Evolutionary conservation across 495 filamentous ascomycete species (phyloP).

Genomic region (Hypomontagnella monticulosa): DNA sequence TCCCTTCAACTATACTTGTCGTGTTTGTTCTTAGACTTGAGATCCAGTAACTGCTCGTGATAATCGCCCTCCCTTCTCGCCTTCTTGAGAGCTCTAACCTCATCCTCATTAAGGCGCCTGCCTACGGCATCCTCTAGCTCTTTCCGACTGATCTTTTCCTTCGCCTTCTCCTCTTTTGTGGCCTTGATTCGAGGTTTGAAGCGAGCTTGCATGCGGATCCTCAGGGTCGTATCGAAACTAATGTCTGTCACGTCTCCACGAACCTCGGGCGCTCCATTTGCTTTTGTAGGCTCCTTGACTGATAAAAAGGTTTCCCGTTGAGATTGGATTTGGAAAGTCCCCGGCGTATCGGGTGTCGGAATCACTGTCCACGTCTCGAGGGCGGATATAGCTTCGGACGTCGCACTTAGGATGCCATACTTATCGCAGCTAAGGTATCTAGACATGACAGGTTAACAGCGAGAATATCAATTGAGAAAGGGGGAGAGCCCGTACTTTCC

Average conservation of each 20-base stretch:
- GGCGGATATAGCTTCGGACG: conserved; percentile 78
- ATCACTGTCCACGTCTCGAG: conserved; percentile 85
- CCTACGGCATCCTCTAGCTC: conserved; percentile 88
- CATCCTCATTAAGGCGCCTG: conserved; percentile 79
- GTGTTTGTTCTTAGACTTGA: conserved; percentile 94
- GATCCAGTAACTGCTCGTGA: conserved; percentile 86
- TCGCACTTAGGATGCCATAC: conserved; percentile 79
- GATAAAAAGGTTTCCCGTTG: conserved; percentile 68
- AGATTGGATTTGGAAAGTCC: conserved; percentile 76
- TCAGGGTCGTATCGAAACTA: conserved; percentile 77
- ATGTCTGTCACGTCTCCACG: conserved; percentile 79
- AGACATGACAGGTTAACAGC: conserved; percentile 48
- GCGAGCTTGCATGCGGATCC: conserved; percentile 91
- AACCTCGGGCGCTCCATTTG: conserved; percentile 66
- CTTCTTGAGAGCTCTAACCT: conserved; percentile 83
- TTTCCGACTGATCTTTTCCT: conserved; percentile 83
- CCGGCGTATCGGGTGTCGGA: conserved; percentile 67
- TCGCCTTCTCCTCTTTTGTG: conserved; percentile 79
- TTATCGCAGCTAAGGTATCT: conserved; percentile 84
- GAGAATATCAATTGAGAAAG: background rate
- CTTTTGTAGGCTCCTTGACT: conserved; percentile 58
- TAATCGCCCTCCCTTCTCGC: conserved; percentile 89
- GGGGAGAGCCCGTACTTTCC: conserved; percentile 68
- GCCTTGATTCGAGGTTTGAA: conserved; percentile 87
- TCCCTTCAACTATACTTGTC: conserved; percentile 76